Evolutionary conservation across 371 early-diverging fungal genomes (phyloP).

Genomic region (Rhizomucor miehei): DNA sequence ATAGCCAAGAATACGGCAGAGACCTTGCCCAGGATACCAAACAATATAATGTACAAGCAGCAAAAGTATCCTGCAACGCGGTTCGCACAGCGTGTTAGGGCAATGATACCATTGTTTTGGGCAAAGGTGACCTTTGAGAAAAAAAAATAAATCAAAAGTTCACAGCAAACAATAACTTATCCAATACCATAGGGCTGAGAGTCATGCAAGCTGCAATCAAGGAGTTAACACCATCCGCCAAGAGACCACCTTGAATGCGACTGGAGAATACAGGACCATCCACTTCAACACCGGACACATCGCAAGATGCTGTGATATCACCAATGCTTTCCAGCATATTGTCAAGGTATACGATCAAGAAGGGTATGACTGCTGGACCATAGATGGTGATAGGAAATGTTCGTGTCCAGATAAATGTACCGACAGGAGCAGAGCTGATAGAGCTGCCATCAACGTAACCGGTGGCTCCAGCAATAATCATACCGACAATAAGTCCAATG

Average conservation of each 20-base stretch:
- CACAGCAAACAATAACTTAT: not conserved
- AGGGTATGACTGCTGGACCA: constrained; percentile 65
- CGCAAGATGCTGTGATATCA: constrained; percentile 66
- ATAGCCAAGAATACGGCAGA: constrained; percentile 59
- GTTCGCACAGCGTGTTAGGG: constrained; percentile 59
- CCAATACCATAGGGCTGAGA: constrained; percentile 49
- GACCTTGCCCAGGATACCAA: constrained; percentile 62
- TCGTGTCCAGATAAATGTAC: constrained; percentile 58
- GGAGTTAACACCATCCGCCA: constrained; percentile 62
- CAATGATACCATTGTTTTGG: constrained; percentile 65
- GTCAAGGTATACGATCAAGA: constrained; percentile 54
- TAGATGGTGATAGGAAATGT: constrained; percentile 60
- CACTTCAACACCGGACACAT: constrained; percentile 60
- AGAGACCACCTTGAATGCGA: constrained; percentile 61
- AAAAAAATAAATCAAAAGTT: too few relatives aligned
- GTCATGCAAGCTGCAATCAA: constrained; percentile 57
- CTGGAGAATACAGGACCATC: constrained; percentile 59
- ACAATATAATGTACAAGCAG: constrained; percentile 55
- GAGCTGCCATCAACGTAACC: constrained; percentile 53
- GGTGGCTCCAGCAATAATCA: constrained; percentile 56
- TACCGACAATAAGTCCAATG: constrained; percentile 59
- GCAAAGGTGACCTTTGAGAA: constrained; percentile 42
- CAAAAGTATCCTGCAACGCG: constrained; percentile 61
- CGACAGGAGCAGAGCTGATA: constrained; percentile 50
- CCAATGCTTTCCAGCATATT: constrained; percentile 57